Conservation (phyloP, 2,329 filamentous ascomycete genomes). For the Colletotrichum eleusines region DNA sequence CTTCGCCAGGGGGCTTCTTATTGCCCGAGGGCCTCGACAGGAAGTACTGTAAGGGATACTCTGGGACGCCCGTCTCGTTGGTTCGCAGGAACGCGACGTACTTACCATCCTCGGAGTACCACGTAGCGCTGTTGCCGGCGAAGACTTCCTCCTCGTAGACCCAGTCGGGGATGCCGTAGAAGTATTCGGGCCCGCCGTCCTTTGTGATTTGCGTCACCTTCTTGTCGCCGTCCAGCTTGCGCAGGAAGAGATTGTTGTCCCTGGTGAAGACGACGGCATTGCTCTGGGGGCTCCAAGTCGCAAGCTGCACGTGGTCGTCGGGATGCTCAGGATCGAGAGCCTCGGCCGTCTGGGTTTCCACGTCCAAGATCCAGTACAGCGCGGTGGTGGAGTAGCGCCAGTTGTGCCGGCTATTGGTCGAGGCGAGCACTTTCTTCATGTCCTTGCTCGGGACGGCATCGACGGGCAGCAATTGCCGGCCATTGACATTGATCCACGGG, state of each 20-base stretch:
- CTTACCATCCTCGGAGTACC: constrained; percentile 87
- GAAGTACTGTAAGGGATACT: constrained; percentile 95
- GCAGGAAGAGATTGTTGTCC: constrained; percentile 90
- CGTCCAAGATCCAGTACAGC: constrained; percentile 92
- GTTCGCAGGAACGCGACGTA: constrained; percentile 87
- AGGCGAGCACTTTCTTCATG: constrained; percentile 87
- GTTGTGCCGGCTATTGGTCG: constrained; percentile 77
- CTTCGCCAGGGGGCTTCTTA: constrained; percentile 75
- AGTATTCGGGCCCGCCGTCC: constrained; percentile 88
- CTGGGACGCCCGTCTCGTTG: constrained; percentile 90
- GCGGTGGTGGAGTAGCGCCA: constrained; percentile 93
- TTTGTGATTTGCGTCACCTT: constrained; percentile 80
- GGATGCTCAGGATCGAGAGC: constrained; percentile 79
- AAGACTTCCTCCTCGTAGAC: constrained; percentile 91
- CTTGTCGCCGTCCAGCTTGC: constrained; percentile 67
- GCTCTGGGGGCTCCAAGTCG: constrained; percentile 88
- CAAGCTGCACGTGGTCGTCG: constrained; percentile 80
- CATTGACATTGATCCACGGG: constrained; percentile 70
- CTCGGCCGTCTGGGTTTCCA: constrained; percentile 80
- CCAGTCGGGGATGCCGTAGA: constrained; percentile 97
- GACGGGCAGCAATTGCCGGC: constrained; percentile 65
- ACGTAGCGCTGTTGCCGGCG: constrained; percentile 78
- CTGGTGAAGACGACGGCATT: constrained; percentile 90
- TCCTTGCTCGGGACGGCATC: constrained; percentile 83
- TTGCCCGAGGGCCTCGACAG: constrained; percentile 85